Evolutionary conservation across 1,284 basidiomycete genomes (phyloP).

Genomic region (Cryptococcus depauperatus): DNA sequence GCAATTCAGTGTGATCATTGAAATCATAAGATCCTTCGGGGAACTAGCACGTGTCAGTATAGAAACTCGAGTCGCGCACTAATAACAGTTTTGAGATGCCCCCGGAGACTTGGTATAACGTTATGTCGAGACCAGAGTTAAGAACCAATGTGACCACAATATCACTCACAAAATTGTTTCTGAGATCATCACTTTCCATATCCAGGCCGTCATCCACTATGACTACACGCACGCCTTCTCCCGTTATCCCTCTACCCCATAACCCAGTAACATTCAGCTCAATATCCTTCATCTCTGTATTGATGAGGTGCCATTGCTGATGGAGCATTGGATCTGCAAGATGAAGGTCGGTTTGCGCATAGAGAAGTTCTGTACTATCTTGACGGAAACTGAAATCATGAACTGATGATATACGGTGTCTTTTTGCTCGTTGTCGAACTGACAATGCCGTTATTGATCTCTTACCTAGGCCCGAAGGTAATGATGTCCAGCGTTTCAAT

Average conservation of each 20-base stretch:
- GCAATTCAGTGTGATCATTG: conserved; percentile 83
- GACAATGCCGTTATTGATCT: conserved; percentile 18
- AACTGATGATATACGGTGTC: conserved; percentile 5
- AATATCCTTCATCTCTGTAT: conserved; percentile 43
- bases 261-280: conserved; percentile 50
- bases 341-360: conserved; percentile 49
- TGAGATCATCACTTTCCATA: conserved; percentile 76
- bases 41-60: conserved; percentile 54
- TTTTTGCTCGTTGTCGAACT: conserved; percentile 21
- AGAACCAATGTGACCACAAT: not conserved
- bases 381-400: conserved; percentile 39
- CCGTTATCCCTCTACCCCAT: conserved; percentile 71
- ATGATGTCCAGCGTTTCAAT: conserved; percentile 17
- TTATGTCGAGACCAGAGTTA: no score
- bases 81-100: no score
- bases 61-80: no score
- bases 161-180: conserved; percentile 76
- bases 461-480: conserved; percentile 6
- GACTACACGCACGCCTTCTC: conserved; percentile 76
- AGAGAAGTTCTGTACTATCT: conserved; percentile 50
- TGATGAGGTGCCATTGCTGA: conserved; percentile 76
- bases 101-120: no score
- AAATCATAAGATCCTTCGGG: conserved; percentile 90
- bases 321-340: conserved; percentile 81
- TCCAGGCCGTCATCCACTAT: conserved; percentile 96